phyloP scores from a whole-genome alignment of 305 asterid species.

The Plantago coronopus region DNA sequence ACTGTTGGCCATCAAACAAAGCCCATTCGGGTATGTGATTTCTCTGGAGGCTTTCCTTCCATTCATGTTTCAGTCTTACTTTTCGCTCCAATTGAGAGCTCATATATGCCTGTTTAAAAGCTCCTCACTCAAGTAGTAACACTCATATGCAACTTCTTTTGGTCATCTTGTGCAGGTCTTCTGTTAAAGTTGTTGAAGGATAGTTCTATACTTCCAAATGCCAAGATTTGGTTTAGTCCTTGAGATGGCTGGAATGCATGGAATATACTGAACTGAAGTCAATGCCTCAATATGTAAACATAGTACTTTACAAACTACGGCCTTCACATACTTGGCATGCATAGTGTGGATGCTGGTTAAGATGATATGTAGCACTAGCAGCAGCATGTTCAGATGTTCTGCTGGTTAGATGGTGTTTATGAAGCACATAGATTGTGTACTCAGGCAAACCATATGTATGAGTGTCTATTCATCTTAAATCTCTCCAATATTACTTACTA shows the following conservation, averaged over 20 bases:
- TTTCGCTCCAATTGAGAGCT: too few species aligned
- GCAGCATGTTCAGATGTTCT: too few species aligned
- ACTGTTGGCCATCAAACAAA: constrained; percentile 81
- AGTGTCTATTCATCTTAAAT: too few species aligned
- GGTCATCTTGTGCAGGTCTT: constrained; percentile 52
- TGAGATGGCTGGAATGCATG: constrained; percentile 4
- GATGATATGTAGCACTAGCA: not conserved
- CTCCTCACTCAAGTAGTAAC: too few species aligned
- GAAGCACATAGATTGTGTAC: too few species aligned
- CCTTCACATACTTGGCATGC: not conserved
- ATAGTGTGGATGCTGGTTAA: not conserved
- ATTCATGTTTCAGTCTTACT: not conserved
- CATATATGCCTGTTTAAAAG: too few species aligned
- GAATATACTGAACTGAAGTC: not conserved
- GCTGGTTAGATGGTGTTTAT: too few species aligned
- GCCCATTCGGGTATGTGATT: constrained; percentile 71
- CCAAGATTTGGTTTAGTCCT: not conserved
- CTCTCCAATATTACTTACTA: too few species aligned
- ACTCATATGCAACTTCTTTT: not conserved
- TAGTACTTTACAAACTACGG: not conserved
- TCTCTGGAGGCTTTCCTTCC: constrained; percentile 1
- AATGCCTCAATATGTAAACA: not conserved
- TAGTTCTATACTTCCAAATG: constrained; percentile 20
- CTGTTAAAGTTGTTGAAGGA: constrained; percentile 87
- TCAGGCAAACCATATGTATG: too few species aligned